Evolutionary conservation across 352 stramenopile species (phyloP), one percentile per base, ranked within the genome.

Genomic region (Pythium pyrilobum): DNA sequence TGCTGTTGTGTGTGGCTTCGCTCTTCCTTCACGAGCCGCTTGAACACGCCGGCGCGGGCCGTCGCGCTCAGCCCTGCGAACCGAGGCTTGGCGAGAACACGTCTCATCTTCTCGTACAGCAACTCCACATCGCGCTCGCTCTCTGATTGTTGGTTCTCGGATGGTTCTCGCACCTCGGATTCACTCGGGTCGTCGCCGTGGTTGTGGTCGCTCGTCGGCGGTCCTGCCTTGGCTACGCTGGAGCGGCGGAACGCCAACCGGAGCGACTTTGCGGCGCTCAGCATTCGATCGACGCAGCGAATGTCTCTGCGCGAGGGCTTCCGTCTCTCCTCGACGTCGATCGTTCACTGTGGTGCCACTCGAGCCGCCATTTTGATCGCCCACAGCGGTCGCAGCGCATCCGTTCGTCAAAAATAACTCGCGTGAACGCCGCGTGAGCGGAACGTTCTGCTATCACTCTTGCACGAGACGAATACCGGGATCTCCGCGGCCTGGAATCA

Each of bases 211-310:
- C 33, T 38, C 29, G 37, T 18, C 29, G 34, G 37, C 36, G 37
- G 8, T n/a, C 37, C 52, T 16, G 40, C 31, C 40, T 59, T 55
- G 41, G n/a, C 21, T 7, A 54, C 23, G n/a, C 49, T 64, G 20
- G 24, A 20, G 25, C 55, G 55, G 28, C 55, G 46, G 32, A 63
- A 45, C 21, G 55, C 46, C 15, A 52, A 32, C 2, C 55, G 46
- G 32, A 63, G 52, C 16, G 55, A 63, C 39, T 56, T 63, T 46
- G 55, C 55, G 31, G 55, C 55, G 20, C 25, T 63, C 5, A 56
- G 33, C 55, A 63, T 63, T 39, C 33, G 10, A 4, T 15, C 33
- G 6, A 11, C 4, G 33, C 20, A 16, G 20, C 4, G 33, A 16
- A 39, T 11, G 12, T 12, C 29, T 34, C 7, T 34, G 29, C 12